Percentiles rank a stretch among this genome's conserved stretches.
These are phyloP conservation scores for Leucosporidium creatinivorum DNA, from an alignment of 768 basidiomycete genomes.

Conservation along the genomic window DNA sequence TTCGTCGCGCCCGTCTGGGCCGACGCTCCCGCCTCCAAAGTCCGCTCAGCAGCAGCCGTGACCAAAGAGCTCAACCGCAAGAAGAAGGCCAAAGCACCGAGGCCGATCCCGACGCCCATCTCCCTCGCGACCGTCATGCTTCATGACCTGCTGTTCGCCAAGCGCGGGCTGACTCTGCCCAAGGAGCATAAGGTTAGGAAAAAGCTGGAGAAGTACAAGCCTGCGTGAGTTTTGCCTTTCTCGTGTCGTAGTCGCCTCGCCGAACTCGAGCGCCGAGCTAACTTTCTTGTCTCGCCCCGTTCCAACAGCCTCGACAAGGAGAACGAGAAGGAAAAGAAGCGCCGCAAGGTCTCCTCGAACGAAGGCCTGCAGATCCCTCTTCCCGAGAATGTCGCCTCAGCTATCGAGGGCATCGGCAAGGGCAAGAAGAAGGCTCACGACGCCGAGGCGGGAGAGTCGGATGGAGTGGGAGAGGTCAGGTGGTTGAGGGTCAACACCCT, in stretches of 20 bases:
- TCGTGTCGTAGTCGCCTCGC: neutral
- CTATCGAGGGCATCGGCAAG: conserved; percentile 32
- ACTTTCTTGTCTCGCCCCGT: neutral
- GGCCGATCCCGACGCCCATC: conserved; percentile 68
- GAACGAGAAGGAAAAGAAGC: conserved; percentile 32
- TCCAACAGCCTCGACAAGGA: conserved; percentile 31
- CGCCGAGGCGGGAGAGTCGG: conserved; percentile 22
- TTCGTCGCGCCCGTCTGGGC: conserved; percentile 29
- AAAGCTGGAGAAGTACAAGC: conserved; percentile 61
- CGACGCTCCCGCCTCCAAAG: conserved; percentile 19
- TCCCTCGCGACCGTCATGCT: conserved; percentile 71
- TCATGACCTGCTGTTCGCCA: conserved; percentile 76
- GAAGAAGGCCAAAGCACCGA: conserved; percentile 21
- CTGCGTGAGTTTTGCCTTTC: conserved; percentile 33
- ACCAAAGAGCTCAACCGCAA: conserved; percentile 55
- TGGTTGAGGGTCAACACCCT: conserved; percentile 77
- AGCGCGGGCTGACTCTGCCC: conserved; percentile 76
- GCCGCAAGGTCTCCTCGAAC: conserved; percentile 60
- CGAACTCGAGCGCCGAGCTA: neutral
- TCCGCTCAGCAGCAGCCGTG: conserved; percentile 51
- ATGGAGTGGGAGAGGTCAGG: conserved; percentile 43
- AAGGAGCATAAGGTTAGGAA: conserved; percentile 86
- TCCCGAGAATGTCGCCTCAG: conserved; percentile 23
- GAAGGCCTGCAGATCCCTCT: conserved; percentile 45
- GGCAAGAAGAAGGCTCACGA: conserved; percentile 31